A percentile compares a stretch with the other conserved stretches of the same genome.
Evolutionary conservation across 176 grass and related monocot species (phyloP).

Genomic region (Puya raimondii): DNA sequence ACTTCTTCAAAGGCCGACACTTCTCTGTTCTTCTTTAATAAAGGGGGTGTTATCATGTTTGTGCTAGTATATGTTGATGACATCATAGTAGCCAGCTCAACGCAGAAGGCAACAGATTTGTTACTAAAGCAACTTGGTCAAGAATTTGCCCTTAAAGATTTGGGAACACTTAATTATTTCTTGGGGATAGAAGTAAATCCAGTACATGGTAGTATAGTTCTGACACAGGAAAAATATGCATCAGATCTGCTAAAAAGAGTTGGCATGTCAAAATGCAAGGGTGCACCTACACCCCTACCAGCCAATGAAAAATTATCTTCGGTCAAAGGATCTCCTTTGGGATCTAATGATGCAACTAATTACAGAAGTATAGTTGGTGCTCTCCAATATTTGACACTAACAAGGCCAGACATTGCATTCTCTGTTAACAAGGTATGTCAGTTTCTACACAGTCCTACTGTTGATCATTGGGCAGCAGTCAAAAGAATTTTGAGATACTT

Average conservation of each 20-base stretch:
- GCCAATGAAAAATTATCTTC: background rate
- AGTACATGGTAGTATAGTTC: background rate
- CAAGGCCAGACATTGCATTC: slow-evolving; percentile 14
- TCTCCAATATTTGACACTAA: slow-evolving; percentile 4
- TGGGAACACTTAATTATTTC: background rate
- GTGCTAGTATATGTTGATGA: slow-evolving; percentile 2
- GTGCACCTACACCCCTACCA: background rate
- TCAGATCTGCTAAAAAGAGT: background rate
- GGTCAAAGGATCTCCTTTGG: background rate
- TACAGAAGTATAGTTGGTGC: slow-evolving; percentile 1
- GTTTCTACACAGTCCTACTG: background rate
- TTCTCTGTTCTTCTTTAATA: background rate
- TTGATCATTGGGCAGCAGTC: background rate
- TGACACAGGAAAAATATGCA: background rate
- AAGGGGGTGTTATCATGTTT: background rate
- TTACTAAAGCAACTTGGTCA: background rate
- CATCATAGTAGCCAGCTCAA: background rate
- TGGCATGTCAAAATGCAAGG: background rate
- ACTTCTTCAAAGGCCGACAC: background rate
- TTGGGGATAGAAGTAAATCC: background rate
- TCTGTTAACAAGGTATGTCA: slow-evolving; percentile 13
- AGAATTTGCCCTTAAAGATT: background rate
- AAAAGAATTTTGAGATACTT: slow-evolving; percentile 11
- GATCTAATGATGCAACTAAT: background rate
- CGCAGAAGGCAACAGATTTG: background rate